Evolutionary conservation across 2,329 filamentous ascomycete genomes (phyloP).

Genomic region (Metarhizium brunneum): DNA sequence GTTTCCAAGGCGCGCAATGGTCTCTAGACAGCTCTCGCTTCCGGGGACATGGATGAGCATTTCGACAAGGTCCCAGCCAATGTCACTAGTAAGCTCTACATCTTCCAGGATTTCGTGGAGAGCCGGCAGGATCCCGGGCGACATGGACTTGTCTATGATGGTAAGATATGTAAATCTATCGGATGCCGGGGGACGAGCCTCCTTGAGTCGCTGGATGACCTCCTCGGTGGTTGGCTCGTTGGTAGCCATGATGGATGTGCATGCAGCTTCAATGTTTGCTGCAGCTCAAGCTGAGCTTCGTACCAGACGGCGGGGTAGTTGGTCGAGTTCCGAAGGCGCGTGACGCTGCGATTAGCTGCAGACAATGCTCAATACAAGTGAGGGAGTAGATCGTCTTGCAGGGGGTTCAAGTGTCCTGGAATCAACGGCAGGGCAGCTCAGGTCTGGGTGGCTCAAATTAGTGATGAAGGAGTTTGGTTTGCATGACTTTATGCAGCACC

Average conservation of each 20-base stretch:
- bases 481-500: too few relatives aligned
- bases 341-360: too few relatives aligned
- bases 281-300: not conserved
- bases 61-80: slow-evolving; percentile 77
- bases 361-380: too few relatives aligned
- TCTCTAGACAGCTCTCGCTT: slow-evolving; percentile 62
- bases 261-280: not conserved
- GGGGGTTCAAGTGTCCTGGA: not conserved
- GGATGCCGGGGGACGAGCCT: slow-evolving; percentile 40
- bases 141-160: slow-evolving; percentile 65
- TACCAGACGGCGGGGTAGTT: not conserved
- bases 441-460: too few relatives aligned
- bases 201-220: slow-evolving; percentile 35
- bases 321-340: not conserved
- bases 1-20: slow-evolving; percentile 68
- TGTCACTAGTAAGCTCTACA: slow-evolving; percentile 59
- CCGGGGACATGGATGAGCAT: slow-evolving; percentile 59
- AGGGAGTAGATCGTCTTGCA: not conserved
- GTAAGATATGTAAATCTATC: slow-evolving; percentile 72
- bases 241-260: slow-evolving; percentile 1
- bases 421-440: too few relatives aligned
- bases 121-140: slow-evolving; percentile 54
- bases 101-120: slow-evolving; percentile 63
- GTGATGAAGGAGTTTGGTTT: too few relatives aligned
- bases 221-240: slow-evolving; percentile 26